Evolutionary conservation across 2,329 filamentous ascomycete genomes (phyloP).

Genomic region (Neonectria punicea): DNA sequence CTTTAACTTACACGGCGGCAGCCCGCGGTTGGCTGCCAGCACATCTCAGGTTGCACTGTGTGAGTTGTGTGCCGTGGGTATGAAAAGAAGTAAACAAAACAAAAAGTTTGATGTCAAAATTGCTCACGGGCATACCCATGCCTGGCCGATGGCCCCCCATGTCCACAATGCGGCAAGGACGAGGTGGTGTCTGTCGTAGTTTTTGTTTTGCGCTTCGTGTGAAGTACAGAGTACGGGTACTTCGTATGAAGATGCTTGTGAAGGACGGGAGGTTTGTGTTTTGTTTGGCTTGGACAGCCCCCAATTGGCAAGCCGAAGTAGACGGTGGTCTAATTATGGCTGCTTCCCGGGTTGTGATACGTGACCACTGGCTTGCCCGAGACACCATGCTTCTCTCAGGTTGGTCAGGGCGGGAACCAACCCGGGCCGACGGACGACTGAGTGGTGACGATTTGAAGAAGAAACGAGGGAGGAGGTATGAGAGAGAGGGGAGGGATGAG

Average conservation of each 20-base stretch:
- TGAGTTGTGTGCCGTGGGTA: not conserved
- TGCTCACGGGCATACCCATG: conserved; percentile 3
- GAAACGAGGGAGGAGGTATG: not conserved
- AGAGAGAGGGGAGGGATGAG: not conserved
- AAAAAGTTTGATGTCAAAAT: conserved; percentile 2
- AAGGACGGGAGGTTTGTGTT: not conserved
- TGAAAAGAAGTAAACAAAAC: conserved; percentile 23
- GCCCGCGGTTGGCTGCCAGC: conserved; percentile 12
- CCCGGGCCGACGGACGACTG: not conserved
- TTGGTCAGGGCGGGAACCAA: conserved; percentile 3
- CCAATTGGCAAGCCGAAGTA: not conserved
- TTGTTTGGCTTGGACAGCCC: not conserved
- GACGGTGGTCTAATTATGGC: not conserved
- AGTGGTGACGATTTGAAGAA: conserved; percentile 1
- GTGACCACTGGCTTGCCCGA: conserved; percentile 4
- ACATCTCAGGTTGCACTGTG: conserved; percentile 10
- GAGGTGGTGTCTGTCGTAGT: conserved; percentile 1
- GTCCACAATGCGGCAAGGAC: conserved; percentile 5
- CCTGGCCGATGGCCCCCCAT: not conserved
- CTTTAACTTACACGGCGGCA: conserved; percentile 12
- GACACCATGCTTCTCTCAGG: conserved; percentile 8
- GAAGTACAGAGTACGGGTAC: not conserved
- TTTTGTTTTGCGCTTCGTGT: conserved; percentile 9
- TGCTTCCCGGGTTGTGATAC: conserved; percentile 7
- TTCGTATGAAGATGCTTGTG: not conserved